These are phyloP conservation scores for Miscanthus lutarioriparius DNA, from an alignment of 176 grass and related monocot species.

Conservation along the genomic window DNA sequence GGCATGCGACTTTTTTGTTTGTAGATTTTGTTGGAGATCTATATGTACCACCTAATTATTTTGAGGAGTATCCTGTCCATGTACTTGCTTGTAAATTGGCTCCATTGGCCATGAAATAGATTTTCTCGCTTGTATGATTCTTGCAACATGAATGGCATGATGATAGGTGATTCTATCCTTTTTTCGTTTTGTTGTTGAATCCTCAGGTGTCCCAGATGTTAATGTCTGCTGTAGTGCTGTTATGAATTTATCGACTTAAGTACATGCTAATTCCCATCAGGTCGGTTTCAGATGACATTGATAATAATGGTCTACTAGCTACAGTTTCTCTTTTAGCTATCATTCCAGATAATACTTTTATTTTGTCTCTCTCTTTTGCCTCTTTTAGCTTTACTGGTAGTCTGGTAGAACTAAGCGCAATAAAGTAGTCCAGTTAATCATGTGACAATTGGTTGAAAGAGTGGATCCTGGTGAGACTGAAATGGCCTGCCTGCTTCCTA, in stretches of 20 bases:
- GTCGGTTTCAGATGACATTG: constrained; percentile 5
- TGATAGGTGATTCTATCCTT: constrained; percentile 46
- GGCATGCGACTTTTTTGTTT: constrained; percentile 48
- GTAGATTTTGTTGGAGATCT: constrained; percentile 68
- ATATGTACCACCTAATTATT: constrained; percentile 50
- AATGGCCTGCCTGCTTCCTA: background rate
- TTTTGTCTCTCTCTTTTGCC: background rate
- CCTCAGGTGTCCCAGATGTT: background rate
- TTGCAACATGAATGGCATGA: constrained; percentile 52
- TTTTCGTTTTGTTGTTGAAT: constrained; percentile 24
- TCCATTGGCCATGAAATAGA: constrained; percentile 48
- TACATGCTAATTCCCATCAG: background rate
- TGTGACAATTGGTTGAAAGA: constrained; percentile 7
- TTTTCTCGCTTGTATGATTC: constrained; percentile 49
- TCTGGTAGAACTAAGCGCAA: background rate
- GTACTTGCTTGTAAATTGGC: constrained; percentile 53
- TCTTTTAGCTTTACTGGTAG: constrained; percentile 24
- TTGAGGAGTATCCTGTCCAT: constrained; percentile 47
- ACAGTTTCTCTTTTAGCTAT: background rate
- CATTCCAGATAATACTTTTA: background rate
- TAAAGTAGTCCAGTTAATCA: background rate
- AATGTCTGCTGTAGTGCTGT: background rate
- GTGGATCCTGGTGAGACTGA: background rate
- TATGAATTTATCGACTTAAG: background rate
- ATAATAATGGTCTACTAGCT: background rate